phyloP scores from a whole-genome alignment of 2,329 filamentous ascomycete genomes.

The Plenodomus biglobosus region DNA sequence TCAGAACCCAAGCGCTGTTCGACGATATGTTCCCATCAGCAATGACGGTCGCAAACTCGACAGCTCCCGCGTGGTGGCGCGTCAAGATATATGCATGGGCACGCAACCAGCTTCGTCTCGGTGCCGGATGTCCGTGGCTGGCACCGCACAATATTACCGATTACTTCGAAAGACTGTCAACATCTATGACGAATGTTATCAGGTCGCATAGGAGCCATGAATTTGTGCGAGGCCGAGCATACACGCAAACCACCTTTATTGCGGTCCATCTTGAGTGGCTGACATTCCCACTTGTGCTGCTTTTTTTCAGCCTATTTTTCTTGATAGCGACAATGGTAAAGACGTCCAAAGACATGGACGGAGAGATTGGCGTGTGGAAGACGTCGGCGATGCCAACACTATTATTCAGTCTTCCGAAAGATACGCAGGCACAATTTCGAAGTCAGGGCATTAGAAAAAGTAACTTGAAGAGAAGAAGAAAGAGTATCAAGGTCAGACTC shows the following conservation, averaged over 20 bases:
- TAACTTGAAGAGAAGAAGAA: not conserved
- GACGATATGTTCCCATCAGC: slow-evolving; percentile 11
- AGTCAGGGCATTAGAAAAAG: not conserved
- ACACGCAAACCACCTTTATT: slow-evolving; percentile 12
- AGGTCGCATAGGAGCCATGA: slow-evolving; percentile 14
- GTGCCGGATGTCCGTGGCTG: slow-evolving; percentile 14
- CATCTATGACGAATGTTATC: slow-evolving; percentile 20
- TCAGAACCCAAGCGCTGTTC: not conserved
- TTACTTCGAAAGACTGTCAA: slow-evolving; percentile 22
- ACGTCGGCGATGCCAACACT: slow-evolving; percentile 29
- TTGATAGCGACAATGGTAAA: slow-evolving; percentile 27
- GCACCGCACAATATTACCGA: slow-evolving; percentile 24
- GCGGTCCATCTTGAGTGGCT: slow-evolving; percentile 29
- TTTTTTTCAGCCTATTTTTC: slow-evolving; percentile 25
- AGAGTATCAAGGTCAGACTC: slow-evolving; percentile 13
- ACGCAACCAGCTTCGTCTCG: not conserved
- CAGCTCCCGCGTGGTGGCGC: not conserved
- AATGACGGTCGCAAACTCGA: not conserved
- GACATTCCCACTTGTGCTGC: slow-evolving; percentile 22
- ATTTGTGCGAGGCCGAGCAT: slow-evolving; percentile 13
- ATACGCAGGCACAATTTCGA: slow-evolving; percentile 1
- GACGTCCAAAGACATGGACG: slow-evolving; percentile 13
- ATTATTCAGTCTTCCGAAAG: slow-evolving; percentile 23
- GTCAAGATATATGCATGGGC: slow-evolving; percentile 2
- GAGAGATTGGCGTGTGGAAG: slow-evolving; percentile 28